A percentile compares a stretch with the other conserved stretches of the same genome.
Evolutionary conservation across 2,329 filamentous ascomycete species (phyloP).

Genomic region (Paracamarosporium sp.): DNA sequence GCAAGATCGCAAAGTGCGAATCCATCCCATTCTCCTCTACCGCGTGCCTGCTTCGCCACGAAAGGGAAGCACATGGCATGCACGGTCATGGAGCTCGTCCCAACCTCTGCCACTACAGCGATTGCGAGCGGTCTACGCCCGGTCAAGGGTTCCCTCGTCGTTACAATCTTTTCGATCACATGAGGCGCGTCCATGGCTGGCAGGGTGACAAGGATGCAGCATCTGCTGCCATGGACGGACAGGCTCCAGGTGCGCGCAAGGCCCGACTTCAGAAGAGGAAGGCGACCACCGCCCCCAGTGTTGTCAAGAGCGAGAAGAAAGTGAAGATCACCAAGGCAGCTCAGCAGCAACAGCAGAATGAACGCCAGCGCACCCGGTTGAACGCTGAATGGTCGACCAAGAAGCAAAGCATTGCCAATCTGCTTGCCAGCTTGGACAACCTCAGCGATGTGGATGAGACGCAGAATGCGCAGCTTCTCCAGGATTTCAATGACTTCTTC

Average conservation of each 20-base stretch:
- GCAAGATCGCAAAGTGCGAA: constrained; percentile 84
- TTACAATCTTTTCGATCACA: constrained; percentile 97
- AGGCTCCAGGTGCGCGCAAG: constrained; percentile 30
- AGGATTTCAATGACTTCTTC: constrained; percentile 42
- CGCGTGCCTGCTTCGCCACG: constrained; percentile 90
- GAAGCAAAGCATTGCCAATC: constrained; percentile 44
- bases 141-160: constrained; percentile 92
- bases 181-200: constrained; percentile 85
- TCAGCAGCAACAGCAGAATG: constrained; percentile 43
- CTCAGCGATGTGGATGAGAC: constrained; percentile 44
- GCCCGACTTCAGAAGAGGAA: constrained; percentile 39
- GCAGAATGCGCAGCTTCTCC: constrained; percentile 37
- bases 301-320: constrained; percentile 1
- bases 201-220: constrained; percentile 2
- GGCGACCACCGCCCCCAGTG: background rate
- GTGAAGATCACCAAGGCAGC: constrained; percentile 35
- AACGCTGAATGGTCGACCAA: constrained; percentile 40
- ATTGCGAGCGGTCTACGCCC: constrained; percentile 80
- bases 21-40: constrained; percentile 93
- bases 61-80: constrained; percentile 94
- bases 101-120: constrained; percentile 84
- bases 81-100: constrained; percentile 94
- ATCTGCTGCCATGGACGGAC: constrained; percentile 19
- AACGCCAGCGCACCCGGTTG: constrained; percentile 38
- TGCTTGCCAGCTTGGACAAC: constrained; percentile 35